Evolutionary conservation across 2,329 filamentous ascomycete genomes (phyloP).

Genomic region (Bipolaris sorokiniana): DNA sequence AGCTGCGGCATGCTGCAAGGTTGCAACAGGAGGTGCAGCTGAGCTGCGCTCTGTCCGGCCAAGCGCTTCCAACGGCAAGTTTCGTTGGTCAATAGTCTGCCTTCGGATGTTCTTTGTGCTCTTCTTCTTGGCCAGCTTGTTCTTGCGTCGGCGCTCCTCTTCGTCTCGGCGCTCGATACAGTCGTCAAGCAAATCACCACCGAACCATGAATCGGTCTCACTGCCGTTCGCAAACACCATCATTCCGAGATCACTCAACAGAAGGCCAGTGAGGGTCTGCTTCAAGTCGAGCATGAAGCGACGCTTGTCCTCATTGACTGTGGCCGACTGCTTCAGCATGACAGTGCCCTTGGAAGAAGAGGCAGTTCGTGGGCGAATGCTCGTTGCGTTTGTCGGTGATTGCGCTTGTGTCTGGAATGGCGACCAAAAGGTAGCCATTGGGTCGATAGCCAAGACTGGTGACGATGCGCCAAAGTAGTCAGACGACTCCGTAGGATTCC

Average conservation of each 20-base stretch:
- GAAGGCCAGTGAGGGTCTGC: slow-evolving; percentile 79
- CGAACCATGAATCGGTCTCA: slow-evolving; percentile 90
- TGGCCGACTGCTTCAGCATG: slow-evolving; percentile 63
- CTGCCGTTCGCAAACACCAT: slow-evolving; percentile 86
- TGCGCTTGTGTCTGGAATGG: slow-evolving; percentile 74
- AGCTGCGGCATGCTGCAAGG: slow-evolving; percentile 50
- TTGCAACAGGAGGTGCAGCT: slow-evolving; percentile 51
- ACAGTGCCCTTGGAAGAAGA: slow-evolving; percentile 72
- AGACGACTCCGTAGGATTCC: slow-evolving; percentile 70
- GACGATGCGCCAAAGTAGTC: slow-evolving; percentile 74
- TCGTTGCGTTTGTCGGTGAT: slow-evolving; percentile 68
- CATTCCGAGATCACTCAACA: slow-evolving; percentile 88
- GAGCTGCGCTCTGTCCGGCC: slow-evolving; percentile 51
- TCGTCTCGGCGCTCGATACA: slow-evolving; percentile 51
- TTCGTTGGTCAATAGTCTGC: slow-evolving; percentile 44
- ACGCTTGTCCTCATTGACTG: slow-evolving; percentile 71
- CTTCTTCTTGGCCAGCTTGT: slow-evolving; percentile 48
- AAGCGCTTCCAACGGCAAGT: slow-evolving; percentile 51
- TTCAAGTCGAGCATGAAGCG: slow-evolving; percentile 79
- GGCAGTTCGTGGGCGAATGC: slow-evolving; percentile 67
- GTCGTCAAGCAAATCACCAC: slow-evolving; percentile 61
- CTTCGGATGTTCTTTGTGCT: slow-evolving; percentile 68
- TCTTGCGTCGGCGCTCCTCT: slow-evolving; percentile 50
- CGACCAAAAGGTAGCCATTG: slow-evolving; percentile 85
- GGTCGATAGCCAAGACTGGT: slow-evolving; percentile 74